These are phyloP conservation scores for Diophrys sp. DNA, from an alignment of 73 alveolate species.

Conservation along the genomic window DNA sequence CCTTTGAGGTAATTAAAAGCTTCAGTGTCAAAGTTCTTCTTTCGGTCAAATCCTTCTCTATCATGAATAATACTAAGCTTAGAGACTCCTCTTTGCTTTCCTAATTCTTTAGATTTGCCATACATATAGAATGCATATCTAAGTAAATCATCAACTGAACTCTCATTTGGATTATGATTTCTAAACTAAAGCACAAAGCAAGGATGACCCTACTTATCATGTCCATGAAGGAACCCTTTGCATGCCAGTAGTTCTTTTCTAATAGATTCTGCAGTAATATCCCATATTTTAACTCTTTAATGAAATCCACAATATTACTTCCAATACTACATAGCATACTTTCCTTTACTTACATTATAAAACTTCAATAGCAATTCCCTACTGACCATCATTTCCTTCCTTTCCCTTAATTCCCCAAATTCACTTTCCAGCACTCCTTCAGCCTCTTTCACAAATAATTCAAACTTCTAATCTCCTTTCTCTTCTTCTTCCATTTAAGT, in stretches of 20 bases:
- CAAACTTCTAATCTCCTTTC: no score
- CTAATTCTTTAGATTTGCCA: not conserved
- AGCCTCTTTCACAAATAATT: no score
- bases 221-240: not conserved
- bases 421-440: no score
- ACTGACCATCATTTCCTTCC: no score
- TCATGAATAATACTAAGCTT: not conserved
- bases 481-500: no score
- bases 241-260: not conserved
- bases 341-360: no score
- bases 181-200: not conserved
- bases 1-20: not conserved
- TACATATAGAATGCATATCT: not conserved
- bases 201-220: slow-evolving; percentile 1
- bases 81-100: not conserved
- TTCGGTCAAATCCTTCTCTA: not conserved
- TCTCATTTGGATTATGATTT: not conserved
- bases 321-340: not conserved
- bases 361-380: no score
- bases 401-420: no score
- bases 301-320: not conserved
- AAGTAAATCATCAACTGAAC: not conserved
- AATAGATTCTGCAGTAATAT: not conserved
- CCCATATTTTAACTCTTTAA: not conserved
- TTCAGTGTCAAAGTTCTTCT: not conserved